Evolutionary conservation across 352 stramenopile genomes (phyloP).

Genomic region (Globisporangium yorkense): DNA sequence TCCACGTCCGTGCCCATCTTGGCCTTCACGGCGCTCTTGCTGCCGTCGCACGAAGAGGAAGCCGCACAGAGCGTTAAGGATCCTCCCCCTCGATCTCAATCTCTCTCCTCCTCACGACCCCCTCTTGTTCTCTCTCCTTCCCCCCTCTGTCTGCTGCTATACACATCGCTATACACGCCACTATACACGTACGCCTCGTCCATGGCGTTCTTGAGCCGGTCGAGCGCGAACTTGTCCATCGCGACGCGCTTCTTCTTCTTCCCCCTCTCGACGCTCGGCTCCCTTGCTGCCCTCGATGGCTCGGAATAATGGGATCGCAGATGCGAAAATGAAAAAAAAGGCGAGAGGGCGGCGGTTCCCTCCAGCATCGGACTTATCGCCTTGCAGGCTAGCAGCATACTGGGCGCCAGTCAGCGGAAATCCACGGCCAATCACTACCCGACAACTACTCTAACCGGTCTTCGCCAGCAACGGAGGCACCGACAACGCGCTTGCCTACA

Average conservation of each 20-base stretch:
- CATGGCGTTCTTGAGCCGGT: slow-evolving; percentile 85
- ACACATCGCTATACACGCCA: background rate
- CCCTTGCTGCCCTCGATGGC: background rate
- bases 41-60: slow-evolving; percentile 11
- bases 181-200: slow-evolving; percentile 77
- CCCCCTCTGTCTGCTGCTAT: background rate
- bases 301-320: slow-evolving; percentile 8
- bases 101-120: background rate
- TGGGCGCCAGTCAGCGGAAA: background rate
- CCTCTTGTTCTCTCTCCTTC: background rate
- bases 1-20: slow-evolving; percentile 86
- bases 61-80: background rate
- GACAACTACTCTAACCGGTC: background rate
- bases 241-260: slow-evolving; percentile 3
- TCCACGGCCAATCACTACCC: background rate
- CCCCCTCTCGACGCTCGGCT: slow-evolving; percentile 2
- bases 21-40: slow-evolving; percentile 82
- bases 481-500: too few species aligned
- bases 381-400: background rate
- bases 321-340: background rate
- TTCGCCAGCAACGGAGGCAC: too few species aligned
- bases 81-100: background rate
- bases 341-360: background rate
- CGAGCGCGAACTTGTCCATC: slow-evolving; percentile 83
- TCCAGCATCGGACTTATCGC: slow-evolving; percentile 2